Percentiles rank a stretch among this genome's conserved stretches.
Conservation (phyloP, 768 basidiomycete species). For the Xerocomellus chrysenteron region DNA sequence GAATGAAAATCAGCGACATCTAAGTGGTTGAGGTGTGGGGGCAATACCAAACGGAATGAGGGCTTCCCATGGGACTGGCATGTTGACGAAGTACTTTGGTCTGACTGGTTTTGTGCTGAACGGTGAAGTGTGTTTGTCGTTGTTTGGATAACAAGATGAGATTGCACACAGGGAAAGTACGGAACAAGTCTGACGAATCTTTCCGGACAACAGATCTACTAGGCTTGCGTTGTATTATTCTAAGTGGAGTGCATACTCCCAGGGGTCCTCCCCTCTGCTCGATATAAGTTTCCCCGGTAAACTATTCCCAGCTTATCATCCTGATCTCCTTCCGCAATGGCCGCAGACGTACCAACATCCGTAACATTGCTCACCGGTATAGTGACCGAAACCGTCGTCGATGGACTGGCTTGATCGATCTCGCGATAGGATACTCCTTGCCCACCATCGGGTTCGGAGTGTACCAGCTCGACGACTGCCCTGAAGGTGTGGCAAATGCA, state of each 20-base stretch:
- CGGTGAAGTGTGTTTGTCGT: slow-evolving; percentile 16
- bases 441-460: slow-evolving; percentile 31
- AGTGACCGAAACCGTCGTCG: neutral
- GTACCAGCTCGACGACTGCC: slow-evolving; percentile 12
- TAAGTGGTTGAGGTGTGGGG: too few relatives aligned
- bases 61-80: slow-evolving; percentile 98
- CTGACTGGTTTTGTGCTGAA: neutral
- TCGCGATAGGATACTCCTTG: slow-evolving; percentile 19
- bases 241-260: neutral
- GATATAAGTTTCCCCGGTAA: neutral
- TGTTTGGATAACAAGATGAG: slow-evolving; percentile 19
- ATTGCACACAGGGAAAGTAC: neutral
- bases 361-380: slow-evolving; percentile 14
- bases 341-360: slow-evolving; percentile 3
- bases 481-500: slow-evolving; percentile 19
- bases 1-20: slow-evolving; percentile 10
- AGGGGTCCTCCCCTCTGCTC: neutral
- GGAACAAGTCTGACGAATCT: neutral
- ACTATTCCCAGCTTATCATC: neutral
- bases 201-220: neutral
- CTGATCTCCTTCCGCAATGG: slow-evolving; percentile 1
- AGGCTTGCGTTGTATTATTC: neutral
- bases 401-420: neutral
- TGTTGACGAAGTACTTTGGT: slow-evolving; percentile 34
- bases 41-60: slow-evolving; percentile 87